phyloP scores from a whole-genome alignment of 2,329 filamentous ascomycete genomes.

The Rosellinia necatrix region DNA sequence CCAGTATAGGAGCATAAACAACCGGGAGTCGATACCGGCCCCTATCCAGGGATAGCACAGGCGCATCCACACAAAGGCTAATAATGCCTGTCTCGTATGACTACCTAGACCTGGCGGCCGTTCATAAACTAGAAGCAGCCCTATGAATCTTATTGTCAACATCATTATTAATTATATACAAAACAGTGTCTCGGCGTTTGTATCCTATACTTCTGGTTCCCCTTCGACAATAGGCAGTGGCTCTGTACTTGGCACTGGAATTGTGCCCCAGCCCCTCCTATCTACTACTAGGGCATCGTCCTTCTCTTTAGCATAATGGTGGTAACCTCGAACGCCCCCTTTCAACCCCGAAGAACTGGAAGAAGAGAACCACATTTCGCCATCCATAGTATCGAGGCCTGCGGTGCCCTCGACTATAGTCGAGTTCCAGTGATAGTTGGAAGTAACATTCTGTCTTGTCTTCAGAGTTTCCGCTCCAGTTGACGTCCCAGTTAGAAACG shows the following conservation, averaged over 20 bases:
- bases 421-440: constrained; percentile 40
- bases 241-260: constrained; percentile 30
- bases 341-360: constrained; percentile 23
- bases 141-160: background rate
- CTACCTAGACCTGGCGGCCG: background rate
- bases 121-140: background rate
- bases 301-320: constrained; percentile 34
- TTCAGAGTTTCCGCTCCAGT: constrained; percentile 27
- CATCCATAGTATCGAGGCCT: constrained; percentile 35
- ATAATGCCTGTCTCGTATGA: background rate
- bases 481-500: constrained; percentile 33
- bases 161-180: background rate
- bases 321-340: constrained; percentile 28
- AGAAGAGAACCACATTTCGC: constrained; percentile 40
- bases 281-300: constrained; percentile 33
- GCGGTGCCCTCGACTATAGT: constrained; percentile 40
- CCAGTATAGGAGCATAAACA: background rate
- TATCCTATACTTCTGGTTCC: constrained; percentile 24
- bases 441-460: constrained; percentile 40
- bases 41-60: background rate
- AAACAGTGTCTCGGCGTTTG: background rate
- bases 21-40: background rate
- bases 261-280: constrained; percentile 28
- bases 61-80: background rate
- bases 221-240: constrained; percentile 31